Percentiles rank a stretch among this genome's conserved stretches.
Evolutionary conservation across 768 basidiomycete genomes (phyloP).

Genomic region (Mycena belliarum): DNA sequence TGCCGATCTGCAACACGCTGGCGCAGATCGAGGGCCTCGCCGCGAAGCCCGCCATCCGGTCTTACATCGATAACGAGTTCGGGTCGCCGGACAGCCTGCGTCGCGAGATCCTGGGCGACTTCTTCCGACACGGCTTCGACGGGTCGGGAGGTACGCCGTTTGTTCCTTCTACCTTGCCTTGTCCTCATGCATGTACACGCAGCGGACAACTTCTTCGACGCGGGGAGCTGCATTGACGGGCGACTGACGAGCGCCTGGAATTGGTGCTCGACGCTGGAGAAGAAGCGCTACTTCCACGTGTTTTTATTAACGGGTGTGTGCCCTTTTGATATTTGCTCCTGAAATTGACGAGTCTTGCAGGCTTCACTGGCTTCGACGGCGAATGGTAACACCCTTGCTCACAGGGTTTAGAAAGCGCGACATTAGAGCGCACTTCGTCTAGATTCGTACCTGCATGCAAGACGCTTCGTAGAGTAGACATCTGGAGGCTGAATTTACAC

Average conservation of each 20-base stretch:
- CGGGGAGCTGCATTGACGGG: conserved; percentile 83
- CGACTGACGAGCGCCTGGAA: conserved; percentile 90
- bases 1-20: conserved; percentile 84
- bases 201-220: conserved; percentile 90
- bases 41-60: conserved; percentile 67
- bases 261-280: conserved; percentile 85
- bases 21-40: conserved; percentile 67
- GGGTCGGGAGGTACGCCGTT: conserved; percentile 58
- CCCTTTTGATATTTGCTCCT: not conserved
- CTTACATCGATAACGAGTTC: conserved; percentile 82
- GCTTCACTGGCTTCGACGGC: conserved; percentile 84
- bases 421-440: conserved; percentile 5
- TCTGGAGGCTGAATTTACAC: too few species aligned
- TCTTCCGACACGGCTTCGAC: conserved; percentile 87
- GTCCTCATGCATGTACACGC: not conserved
- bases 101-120: conserved; percentile 76
- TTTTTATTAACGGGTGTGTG: conserved; percentile 74
- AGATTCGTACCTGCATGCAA: too few species aligned
- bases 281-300: conserved; percentile 80
- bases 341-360: conserved; percentile 34
- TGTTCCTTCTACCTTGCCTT: not conserved
- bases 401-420: not conserved
- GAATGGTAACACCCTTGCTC: conserved; percentile 71
- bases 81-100: conserved; percentile 71
- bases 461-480: too few species aligned